A percentile compares a stretch with the other conserved stretches of the same genome.
Conservation (phyloP, 1,284 basidiomycete genomes). For the Tremellales sp. region DNA sequence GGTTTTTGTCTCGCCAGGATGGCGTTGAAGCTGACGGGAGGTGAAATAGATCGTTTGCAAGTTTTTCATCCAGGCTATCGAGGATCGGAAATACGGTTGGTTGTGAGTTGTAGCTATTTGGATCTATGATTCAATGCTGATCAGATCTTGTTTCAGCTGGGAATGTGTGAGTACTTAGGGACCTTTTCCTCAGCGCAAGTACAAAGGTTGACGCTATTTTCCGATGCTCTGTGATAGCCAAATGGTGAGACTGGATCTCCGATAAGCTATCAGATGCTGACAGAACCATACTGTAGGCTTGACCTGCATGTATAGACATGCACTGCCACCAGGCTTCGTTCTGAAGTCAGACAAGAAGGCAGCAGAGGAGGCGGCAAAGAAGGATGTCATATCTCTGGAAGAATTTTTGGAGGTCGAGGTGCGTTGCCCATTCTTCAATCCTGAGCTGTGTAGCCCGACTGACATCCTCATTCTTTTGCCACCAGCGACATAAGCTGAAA, state of each 20-base stretch:
- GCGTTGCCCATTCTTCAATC: conserved; percentile 28
- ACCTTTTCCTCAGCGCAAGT: too few species aligned
- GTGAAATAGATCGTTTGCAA: conserved; percentile 85
- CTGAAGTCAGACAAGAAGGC: conserved; percentile 83
- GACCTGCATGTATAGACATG: conserved; percentile 90
- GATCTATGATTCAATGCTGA: conserved; percentile 11
- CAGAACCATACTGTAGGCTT: conserved; percentile 50
- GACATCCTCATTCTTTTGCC: conserved; percentile 2
- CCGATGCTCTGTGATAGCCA: conserved; percentile 26
- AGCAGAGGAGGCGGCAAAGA: conserved; percentile 73
- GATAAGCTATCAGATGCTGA: neutral
- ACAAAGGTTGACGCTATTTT: conserved; percentile 4
- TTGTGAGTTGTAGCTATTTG: conserved; percentile 28
- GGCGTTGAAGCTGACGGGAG: neutral
- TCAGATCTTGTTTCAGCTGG: conserved; percentile 37
- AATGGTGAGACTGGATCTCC: conserved; percentile 26
- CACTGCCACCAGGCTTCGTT: conserved; percentile 91
- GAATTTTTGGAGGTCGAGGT: conserved; percentile 98
- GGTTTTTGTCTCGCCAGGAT: conserved; percentile 29
- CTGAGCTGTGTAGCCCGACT: neutral
- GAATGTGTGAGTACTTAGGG: conserved; percentile 43
- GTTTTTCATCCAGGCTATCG: conserved; percentile 94
- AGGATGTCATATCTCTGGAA: conserved; percentile 85
- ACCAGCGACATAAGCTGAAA: conserved; percentile 87
- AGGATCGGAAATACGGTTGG: conserved; percentile 72